These are phyloP conservation scores for Strobilomyces echinocephalus DNA, from an alignment of 768 basidiomycete genomes.

Conservation along the genomic window DNA sequence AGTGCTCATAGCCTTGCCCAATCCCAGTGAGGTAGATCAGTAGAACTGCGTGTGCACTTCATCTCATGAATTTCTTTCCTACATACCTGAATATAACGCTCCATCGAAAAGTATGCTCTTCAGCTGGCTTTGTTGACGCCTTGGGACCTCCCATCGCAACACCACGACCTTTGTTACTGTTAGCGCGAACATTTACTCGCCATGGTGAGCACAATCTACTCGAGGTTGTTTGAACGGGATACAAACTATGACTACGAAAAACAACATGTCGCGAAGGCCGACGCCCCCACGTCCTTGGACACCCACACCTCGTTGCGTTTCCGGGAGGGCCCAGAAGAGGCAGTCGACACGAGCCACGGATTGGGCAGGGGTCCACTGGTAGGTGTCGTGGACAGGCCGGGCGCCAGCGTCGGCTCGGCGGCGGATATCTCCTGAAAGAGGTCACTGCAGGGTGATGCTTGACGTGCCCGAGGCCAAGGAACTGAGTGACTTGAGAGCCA, in stretches of 20 bases:
- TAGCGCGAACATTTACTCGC: no score
- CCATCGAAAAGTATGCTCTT: neutral
- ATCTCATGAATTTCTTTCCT: neutral
- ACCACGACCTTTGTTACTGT: no score
- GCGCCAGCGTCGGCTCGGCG: conserved; percentile 4
- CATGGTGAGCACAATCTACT: no score
- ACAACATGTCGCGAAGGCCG: neutral
- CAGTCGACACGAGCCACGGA: conserved; percentile 68
- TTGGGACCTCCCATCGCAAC: neutral
- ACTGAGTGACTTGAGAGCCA: conserved; percentile 19
- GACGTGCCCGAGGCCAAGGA: conserved; percentile 53
- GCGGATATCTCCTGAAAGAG: conserved; percentile 36
- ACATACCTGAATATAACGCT: conserved; percentile 5
- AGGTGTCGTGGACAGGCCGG: conserved; percentile 17
- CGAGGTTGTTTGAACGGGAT: no score
- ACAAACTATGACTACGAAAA: no score
- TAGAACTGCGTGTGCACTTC: conserved; percentile 15
- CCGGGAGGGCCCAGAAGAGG: conserved; percentile 46
- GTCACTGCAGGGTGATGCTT: conserved; percentile 62
- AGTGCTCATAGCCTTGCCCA: neutral
- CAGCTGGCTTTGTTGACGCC: neutral
- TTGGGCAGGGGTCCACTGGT: conserved; percentile 40
- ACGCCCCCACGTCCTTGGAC: conserved; percentile 56
- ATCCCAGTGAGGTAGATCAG: conserved; percentile 30
- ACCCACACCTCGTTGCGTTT: conserved; percentile 74